phyloP scores from a whole-genome alignment of 257 asterid genomes.

The Jasminum sambac region DNA sequence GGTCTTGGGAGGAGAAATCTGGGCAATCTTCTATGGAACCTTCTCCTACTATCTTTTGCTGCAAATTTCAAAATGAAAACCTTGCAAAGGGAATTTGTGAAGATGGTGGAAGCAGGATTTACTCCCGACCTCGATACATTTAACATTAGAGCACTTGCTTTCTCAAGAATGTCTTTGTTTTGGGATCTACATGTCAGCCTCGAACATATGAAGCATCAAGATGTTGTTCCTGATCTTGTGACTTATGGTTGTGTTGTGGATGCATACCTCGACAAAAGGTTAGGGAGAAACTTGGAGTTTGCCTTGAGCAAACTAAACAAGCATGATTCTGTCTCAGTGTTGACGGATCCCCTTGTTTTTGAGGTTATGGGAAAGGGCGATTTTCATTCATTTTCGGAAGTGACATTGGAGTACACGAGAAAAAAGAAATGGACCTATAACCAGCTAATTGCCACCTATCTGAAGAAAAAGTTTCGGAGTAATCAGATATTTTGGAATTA shows the following conservation, averaged over 20 bases:
- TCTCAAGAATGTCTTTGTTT: slow-evolving; percentile 81
- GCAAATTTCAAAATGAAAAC: slow-evolving; percentile 93
- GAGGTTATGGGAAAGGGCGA: slow-evolving; percentile 92
- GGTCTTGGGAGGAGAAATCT: slow-evolving; percentile 87
- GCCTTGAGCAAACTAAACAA: slow-evolving; percentile 47
- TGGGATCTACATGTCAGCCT: slow-evolving; percentile 93
- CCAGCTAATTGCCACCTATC: slow-evolving; percentile 56
- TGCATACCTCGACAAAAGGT: slow-evolving; percentile 71
- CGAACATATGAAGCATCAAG: slow-evolving; percentile 81
- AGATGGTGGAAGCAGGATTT: slow-evolving; percentile 87
- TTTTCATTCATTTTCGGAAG: slow-evolving; percentile 72
- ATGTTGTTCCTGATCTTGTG: slow-evolving; percentile 81
- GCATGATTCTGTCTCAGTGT: slow-evolving; percentile 38
- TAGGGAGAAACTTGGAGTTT: slow-evolving; percentile 74
- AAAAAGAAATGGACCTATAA: slow-evolving; percentile 58
- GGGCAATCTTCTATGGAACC: slow-evolving; percentile 92
- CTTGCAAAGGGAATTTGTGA: slow-evolving; percentile 81
- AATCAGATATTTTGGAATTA: slow-evolving; percentile 90
- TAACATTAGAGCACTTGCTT: slow-evolving; percentile 75
- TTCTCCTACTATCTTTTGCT: slow-evolving; percentile 80
- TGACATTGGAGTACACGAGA: slow-evolving; percentile 47
- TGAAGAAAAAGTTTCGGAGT: slow-evolving; percentile 61
- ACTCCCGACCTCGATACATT: slow-evolving; percentile 78
- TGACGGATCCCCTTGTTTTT: slow-evolving; percentile 69
- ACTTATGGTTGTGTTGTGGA: slow-evolving; percentile 85